Evolutionary conservation across 495 filamentous ascomycete genomes (phyloP), one percentile per base, ranked within the genome.

Genomic region (Symbiotaphrina buchneri): DNA sequence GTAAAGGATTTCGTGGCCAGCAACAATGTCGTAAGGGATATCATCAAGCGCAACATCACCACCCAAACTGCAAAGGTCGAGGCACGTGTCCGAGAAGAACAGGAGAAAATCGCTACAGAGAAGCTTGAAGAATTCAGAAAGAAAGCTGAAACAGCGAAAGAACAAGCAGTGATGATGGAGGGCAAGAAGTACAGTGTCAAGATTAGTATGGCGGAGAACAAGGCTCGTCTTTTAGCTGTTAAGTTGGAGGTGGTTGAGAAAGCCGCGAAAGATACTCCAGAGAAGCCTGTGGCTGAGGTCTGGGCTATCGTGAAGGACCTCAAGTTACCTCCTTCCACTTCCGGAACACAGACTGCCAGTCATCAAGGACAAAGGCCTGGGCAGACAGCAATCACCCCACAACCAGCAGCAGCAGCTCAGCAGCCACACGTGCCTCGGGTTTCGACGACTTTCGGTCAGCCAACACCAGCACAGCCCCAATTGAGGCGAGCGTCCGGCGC

Each of bases 211-310:
- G 59, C 71, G 6, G 76, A 87, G 37, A 73, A 71, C 32, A 71
- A 72, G 43, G 49, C 50, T 36, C 71, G 63, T 44, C 55, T 49
- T 14, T 59, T 71, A 0, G 56, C 60, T 33, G 75, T 69, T 10
- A 91, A 85, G 54, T 39, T 90, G 15, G 66, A 74, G 6, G 63
- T 81, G 10, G 75, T 94, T 7, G 61, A 79, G 36, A 74, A 65
- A 29, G 82, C 80, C 10, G 82, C 75, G 0, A 60, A 58, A 16
- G 76, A 91, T n/a, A 90, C 80, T 0, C 84, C 84, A 1, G 56
- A 83, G 44, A 66, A 63, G 34, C 67, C 79, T 10, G 81, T 94
- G 5, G 58, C 51, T 7, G 81, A 91, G 45, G 83, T 92, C 0
- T 94, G 80, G 79, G 68, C 73, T 23, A 51, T 74, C 19, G 80